Percentiles rank a stretch among this genome's conserved stretches.
phyloP scores from a whole-genome alignment of 108 stramenopile genomes.

The Cyclostephanos tholiformis region DNA sequence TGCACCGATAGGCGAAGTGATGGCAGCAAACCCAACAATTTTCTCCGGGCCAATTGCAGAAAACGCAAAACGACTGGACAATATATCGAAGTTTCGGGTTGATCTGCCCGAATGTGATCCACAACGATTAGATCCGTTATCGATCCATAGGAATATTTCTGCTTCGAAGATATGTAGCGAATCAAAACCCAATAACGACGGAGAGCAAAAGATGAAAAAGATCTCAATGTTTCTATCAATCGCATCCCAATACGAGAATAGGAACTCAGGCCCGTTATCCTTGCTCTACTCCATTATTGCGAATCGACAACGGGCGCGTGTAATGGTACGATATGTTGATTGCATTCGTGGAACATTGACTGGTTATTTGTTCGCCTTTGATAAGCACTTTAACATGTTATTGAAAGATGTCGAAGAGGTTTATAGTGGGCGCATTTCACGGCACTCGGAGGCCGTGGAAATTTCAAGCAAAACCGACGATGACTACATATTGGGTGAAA shows the following conservation, averaged over 20 bases:
- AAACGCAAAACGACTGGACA: slow-evolving; percentile 44
- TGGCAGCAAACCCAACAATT: slow-evolving; percentile 51
- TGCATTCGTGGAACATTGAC: slow-evolving; percentile 80
- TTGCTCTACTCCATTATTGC: slow-evolving; percentile 55
- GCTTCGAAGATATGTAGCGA: slow-evolving; percentile 3
- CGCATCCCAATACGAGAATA: slow-evolving; percentile 40
- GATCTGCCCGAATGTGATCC: slow-evolving; percentile 59
- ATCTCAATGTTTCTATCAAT: slow-evolving; percentile 49
- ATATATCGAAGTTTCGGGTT: slow-evolving; percentile 53
- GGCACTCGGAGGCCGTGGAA: slow-evolving; percentile 20
- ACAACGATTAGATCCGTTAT: slow-evolving; percentile 36
- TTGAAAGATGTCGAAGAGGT: slow-evolving; percentile 78
- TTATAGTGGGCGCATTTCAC: slow-evolving; percentile 55
- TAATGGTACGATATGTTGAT: slow-evolving; percentile 76
- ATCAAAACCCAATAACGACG: slow-evolving; percentile 10
- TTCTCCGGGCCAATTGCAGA: slow-evolving; percentile 16
- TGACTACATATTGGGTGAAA: background rate
- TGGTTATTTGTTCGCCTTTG: slow-evolving; percentile 74
- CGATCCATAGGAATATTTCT: slow-evolving; percentile 13
- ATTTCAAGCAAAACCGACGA: slow-evolving; percentile 15
- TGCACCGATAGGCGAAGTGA: slow-evolving; percentile 32
- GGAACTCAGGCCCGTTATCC: slow-evolving; percentile 63
- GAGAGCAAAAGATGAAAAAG: slow-evolving; percentile 26
- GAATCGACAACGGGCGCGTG: slow-evolving; percentile 56
- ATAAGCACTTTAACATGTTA: slow-evolving; percentile 86